Percentiles rank a stretch among this genome's conserved stretches.
Evolutionary conservation across 2,329 filamentous ascomycete genomes (phyloP).

Genomic region (Furcasterigmium furcatum): DNA sequence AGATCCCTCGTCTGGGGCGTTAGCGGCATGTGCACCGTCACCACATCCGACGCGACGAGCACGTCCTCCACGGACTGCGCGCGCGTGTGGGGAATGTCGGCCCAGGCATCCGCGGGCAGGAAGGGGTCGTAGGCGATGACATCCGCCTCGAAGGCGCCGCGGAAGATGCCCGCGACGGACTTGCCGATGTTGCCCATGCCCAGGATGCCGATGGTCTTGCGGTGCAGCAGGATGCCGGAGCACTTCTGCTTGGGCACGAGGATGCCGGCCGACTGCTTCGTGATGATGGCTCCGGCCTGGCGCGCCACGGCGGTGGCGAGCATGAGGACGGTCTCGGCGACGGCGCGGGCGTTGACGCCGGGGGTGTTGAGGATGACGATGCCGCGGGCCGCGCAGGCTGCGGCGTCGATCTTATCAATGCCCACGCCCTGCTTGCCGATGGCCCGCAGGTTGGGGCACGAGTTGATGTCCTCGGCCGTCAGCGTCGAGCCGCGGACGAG

Average conservation of each 20-base stretch:
- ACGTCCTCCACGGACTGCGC: slow-evolving; percentile 26
- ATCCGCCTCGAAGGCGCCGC: slow-evolving; percentile 26
- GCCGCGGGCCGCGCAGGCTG: slow-evolving; percentile 29
- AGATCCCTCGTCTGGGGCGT: slow-evolving; percentile 25
- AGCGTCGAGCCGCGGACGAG: slow-evolving; percentile 32
- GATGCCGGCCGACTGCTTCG: slow-evolving; percentile 21
- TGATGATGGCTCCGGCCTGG: slow-evolving; percentile 23
- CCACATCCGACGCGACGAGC: slow-evolving; percentile 24
- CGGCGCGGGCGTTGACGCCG: slow-evolving; percentile 37
- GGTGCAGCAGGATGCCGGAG: slow-evolving; percentile 22
- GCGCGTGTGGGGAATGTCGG: slow-evolving; percentile 25
- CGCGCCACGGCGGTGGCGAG: slow-evolving; percentile 30
- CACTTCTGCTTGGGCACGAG: slow-evolving; percentile 19
- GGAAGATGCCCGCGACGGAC: slow-evolving; percentile 26
- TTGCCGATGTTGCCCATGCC: slow-evolving; percentile 32
- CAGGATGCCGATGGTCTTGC: slow-evolving; percentile 28
- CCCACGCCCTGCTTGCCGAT: slow-evolving; percentile 45
- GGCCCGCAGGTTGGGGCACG: slow-evolving; percentile 30
- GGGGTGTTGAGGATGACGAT: slow-evolving; percentile 45
- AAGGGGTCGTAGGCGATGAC: slow-evolving; percentile 33
- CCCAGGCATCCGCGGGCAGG: slow-evolving; percentile 25
- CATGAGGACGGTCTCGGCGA: slow-evolving; percentile 33
- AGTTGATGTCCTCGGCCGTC: slow-evolving; percentile 31
- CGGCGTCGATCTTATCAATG: slow-evolving; percentile 40
- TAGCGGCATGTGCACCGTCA: slow-evolving; percentile 33